Evolutionary conservation across 805 yeast species (phyloP).

Genomic region (Zygosaccharomyces rouxii): DNA sequence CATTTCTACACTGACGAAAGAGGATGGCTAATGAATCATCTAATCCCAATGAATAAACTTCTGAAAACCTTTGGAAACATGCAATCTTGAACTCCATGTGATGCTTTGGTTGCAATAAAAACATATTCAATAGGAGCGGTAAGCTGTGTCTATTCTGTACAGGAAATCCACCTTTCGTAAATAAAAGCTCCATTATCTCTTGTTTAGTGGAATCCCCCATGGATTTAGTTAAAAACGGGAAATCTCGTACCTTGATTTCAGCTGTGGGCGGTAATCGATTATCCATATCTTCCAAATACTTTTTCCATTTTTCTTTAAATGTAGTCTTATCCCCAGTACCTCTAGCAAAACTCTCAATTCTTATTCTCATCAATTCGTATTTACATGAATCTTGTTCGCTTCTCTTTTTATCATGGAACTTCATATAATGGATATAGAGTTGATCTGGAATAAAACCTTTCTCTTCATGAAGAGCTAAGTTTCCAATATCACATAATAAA

Average conservation of each 20-base stretch:
- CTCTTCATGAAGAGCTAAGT: slow-evolving; percentile 22
- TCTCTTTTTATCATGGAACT: slow-evolving; percentile 3
- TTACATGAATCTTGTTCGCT: slow-evolving; percentile 8
- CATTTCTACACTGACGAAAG: slow-evolving; percentile 9
- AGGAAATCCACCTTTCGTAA: slow-evolving; percentile 16
- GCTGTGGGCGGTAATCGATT: slow-evolving; percentile 12
- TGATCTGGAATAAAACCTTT: slow-evolving; percentile 26
- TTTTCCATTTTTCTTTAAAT: slow-evolving; percentile 33
- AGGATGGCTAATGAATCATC: slow-evolving; percentile 13
- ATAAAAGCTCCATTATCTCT: slow-evolving; percentile 15
- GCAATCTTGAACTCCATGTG: slow-evolving; percentile 7
- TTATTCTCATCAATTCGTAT: slow-evolving; percentile 25
- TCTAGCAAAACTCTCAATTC: slow-evolving; percentile 30
- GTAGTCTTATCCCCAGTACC: slow-evolving; percentile 16
- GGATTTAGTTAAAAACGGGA: slow-evolving; percentile 23
- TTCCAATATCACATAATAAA: slow-evolving; percentile 26
- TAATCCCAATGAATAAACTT: slow-evolving; percentile 6
- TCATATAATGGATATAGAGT: slow-evolving; percentile 20
- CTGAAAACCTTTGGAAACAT: slow-evolving; percentile 14
- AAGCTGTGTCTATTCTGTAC: slow-evolving; percentile 22
- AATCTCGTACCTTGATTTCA: slow-evolving; percentile 24
- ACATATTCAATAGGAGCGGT: slow-evolving; percentile 26
- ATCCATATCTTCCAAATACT: slow-evolving; percentile 31
- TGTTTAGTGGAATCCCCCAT: slow-evolving; percentile 10
- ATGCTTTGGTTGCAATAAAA: slow-evolving; percentile 18